Conservation (phyloP, 2,329 filamentous ascomycete genomes). For the Nectriaceae sp. region DNA sequence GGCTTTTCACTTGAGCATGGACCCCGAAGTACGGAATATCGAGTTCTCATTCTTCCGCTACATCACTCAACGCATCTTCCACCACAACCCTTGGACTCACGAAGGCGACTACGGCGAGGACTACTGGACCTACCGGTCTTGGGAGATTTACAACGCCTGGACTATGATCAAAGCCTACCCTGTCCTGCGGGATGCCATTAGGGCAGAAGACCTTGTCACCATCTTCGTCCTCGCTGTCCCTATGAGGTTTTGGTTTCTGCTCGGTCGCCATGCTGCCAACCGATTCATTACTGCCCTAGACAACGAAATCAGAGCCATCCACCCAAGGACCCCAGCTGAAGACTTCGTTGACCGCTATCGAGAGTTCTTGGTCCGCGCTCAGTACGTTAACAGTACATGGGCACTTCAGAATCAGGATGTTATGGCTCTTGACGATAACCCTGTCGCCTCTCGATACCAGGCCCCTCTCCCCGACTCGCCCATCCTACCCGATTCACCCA, state of each 20-base stretch:
- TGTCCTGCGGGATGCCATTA: neutral
- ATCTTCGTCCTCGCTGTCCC: neutral
- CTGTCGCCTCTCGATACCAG: no score
- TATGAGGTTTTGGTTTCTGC: neutral
- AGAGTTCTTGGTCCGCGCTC: no score
- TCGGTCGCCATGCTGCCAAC: neutral
- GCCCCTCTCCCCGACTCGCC: no score
- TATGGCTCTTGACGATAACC: no score
- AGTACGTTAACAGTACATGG: no score
- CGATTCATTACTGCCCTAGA: neutral
- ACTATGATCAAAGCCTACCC: neutral
- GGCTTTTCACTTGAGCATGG: slow-evolving; percentile 17
- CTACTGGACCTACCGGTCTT: slow-evolving; percentile 24
- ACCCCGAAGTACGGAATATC: slow-evolving; percentile 18
- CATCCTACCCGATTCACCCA: no score
- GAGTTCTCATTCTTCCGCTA: slow-evolving; percentile 20
- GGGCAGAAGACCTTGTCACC: neutral
- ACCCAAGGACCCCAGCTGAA: neutral
- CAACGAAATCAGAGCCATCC: neutral
- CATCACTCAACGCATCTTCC: slow-evolving; percentile 22
- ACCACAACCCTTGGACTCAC: slow-evolving; percentile 19
- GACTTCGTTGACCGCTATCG: no score
- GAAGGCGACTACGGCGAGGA: slow-evolving; percentile 2
- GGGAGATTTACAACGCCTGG: slow-evolving; percentile 28
- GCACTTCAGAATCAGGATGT: no score